A percentile compares a stretch with the other conserved stretches of the same genome.
Conservation (phyloP, 768 basidiomycete species). For the Tricholoma sp. region DNA sequence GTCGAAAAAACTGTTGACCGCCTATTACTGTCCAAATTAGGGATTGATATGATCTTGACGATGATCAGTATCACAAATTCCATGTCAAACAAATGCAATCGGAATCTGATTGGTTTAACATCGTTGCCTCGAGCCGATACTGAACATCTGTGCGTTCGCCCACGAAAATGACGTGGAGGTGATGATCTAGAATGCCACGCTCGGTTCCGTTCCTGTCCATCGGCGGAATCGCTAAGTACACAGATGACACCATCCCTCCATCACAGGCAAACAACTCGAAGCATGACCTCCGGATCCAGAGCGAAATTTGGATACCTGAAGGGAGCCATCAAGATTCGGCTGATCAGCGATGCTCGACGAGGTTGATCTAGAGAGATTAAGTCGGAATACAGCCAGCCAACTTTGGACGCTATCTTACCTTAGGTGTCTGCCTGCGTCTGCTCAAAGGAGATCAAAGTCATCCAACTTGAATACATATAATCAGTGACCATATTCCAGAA, state of each 20-base stretch:
- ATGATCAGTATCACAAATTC: background rate
- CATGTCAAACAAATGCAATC: background rate
- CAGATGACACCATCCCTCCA: too few relatives aligned
- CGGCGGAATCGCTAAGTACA: background rate
- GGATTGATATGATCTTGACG: background rate
- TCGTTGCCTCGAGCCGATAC: background rate
- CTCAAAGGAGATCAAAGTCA: slow-evolving; percentile 83
- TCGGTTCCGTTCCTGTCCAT: background rate
- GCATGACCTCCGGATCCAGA: background rate
- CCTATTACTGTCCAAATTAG: too few relatives aligned
- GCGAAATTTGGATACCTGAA: background rate
- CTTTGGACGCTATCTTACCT: background rate
- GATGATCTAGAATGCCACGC: background rate
- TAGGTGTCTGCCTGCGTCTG: background rate
- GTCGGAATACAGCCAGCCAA: background rate
- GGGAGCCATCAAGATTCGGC: background rate
- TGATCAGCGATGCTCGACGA: background rate
- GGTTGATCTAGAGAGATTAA: background rate
- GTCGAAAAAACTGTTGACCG: too few relatives aligned
- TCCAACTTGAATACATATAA: slow-evolving; percentile 56
- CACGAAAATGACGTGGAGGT: background rate
- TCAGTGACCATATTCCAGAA: slow-evolving; percentile 11
- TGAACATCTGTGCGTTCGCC: background rate
- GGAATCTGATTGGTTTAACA: too few relatives aligned
- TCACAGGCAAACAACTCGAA: background rate